Base-by-base conservation (phyloP, 371 early-diverging fungal genomes). In the Catenaria anguillulae region DNA sequence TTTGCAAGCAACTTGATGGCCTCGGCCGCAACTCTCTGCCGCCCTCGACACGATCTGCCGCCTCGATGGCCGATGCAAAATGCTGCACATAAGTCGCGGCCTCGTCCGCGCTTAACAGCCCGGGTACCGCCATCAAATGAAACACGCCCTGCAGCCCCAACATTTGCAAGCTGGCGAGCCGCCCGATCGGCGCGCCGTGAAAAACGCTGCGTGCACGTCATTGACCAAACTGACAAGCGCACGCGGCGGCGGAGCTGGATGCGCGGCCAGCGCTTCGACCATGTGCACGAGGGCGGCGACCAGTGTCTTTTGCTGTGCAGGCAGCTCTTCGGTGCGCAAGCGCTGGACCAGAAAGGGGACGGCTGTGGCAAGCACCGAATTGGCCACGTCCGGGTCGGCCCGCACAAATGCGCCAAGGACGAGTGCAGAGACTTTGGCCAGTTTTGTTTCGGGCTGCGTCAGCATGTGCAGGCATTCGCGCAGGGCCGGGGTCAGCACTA, bases 361-460 rank as follows among this genome's bases (percentile, higher is more conserved):
- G 3, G 81, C 26, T 40, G n/a, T 37, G 55, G 61, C 37, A 45
- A 60, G 13, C 33, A 37, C 48, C 61, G n/a, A n/a, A 60, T 33
- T 17, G 31, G 15, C 62, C 24, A 8, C 24, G 62, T 64, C 78
- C 76, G 80, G 76, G 26, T 83, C 86, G 36, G 87, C 83, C 40
- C 79, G 77, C 4, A 82, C 82, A 34, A 74, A 74, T 6, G 86
- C 77, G 60, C 76, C 73, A 62, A 89, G 68, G 45, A 87, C 78
- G 55, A 77, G 79, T 33, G 86, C 84, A 42, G 81, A 73, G 10
- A 80, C 81, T 63, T 84, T 83, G 15, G 80, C 79, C 34, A 84
- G 80, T 61, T 87, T 88, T 64, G 81, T 67, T 42, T 87, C 89
- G 13, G 85, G 82, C 46, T 85, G 83, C 58, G 79, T 81, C 23